Percentiles rank a stretch among this genome's conserved stretches.
These are phyloP conservation scores for Irpex rosettiformis DNA, from an alignment of 1,284 basidiomycete species.

Conservation along the genomic window DNA sequence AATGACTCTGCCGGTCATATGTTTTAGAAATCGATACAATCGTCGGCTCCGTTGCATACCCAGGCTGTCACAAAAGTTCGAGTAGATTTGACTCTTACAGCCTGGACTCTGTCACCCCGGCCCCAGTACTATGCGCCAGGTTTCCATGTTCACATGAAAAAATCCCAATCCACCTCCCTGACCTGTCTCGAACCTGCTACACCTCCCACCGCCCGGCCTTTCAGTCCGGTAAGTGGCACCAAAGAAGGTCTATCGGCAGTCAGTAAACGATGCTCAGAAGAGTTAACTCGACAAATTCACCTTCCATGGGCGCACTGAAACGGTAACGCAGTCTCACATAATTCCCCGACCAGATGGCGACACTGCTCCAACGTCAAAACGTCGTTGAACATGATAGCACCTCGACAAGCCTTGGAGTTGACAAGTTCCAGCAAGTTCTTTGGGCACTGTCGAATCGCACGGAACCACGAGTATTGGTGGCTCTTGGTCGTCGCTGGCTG, in stretches of 20 bases:
- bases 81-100: not conserved
- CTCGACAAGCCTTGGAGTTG: slow-evolving; percentile 92
- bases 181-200: not conserved
- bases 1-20: not conserved
- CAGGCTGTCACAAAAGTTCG: not conserved
- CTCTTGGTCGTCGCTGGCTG: not conserved
- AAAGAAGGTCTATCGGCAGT: not conserved
- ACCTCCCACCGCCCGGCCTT: not conserved
- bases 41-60: not conserved
- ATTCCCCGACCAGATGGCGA: slow-evolving; percentile 58
- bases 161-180: not conserved
- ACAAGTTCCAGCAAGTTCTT: slow-evolving; percentile 74
- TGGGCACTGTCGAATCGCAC: slow-evolving; percentile 76
- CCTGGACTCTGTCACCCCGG: not conserved
- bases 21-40: no score
- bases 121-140: not conserved
- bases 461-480: slow-evolving; percentile 50
- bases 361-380: slow-evolving; percentile 67
- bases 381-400: slow-evolving; percentile 98
- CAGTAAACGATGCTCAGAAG: not conserved
- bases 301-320: slow-evolving; percentile 95
- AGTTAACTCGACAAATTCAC: slow-evolving; percentile 32
- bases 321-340: slow-evolving; percentile 75
- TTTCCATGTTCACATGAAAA: not conserved
- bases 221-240: not conserved